Evolutionary conservation across 257 asterid genomes (phyloP).

Genomic region (Solanum paucissectum): DNA sequence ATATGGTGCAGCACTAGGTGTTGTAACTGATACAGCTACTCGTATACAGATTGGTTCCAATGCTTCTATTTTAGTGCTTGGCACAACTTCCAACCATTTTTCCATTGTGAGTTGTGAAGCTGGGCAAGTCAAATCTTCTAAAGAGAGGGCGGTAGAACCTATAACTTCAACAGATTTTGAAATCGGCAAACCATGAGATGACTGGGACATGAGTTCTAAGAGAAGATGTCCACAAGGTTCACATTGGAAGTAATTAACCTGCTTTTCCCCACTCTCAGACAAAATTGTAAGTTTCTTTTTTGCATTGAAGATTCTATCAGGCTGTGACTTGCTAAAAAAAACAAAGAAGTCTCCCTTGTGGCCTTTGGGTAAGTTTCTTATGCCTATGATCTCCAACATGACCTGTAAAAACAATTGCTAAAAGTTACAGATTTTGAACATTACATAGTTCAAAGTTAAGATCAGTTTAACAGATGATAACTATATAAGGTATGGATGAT

Average conservation of each 20-base stretch:
- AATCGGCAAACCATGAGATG: conserved; percentile 24
- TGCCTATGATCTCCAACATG: conserved; percentile 81
- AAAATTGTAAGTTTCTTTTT: conserved; percentile 67
- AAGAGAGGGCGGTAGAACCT: conserved; percentile 48
- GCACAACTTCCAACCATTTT: conserved; percentile 83
- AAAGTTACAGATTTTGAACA: neutral
- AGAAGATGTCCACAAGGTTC: conserved; percentile 58
- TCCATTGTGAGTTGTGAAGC: conserved; percentile 47
- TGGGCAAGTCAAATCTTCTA: conserved; percentile 43
- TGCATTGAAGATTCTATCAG: conserved; percentile 67
- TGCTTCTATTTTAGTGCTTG: conserved; percentile 30
- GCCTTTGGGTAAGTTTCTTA: conserved; percentile 61
- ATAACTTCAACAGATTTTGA: conserved; percentile 36
- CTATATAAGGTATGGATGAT: neutral
- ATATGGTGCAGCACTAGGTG: conserved; percentile 53
- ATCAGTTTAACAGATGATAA: neutral
- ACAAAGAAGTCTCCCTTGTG: conserved; percentile 51
- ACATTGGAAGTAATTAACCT: conserved; percentile 84
- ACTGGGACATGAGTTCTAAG: conserved; percentile 49
- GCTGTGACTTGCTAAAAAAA: conserved; percentile 64
- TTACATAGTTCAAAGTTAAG: neutral
- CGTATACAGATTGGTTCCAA: conserved; percentile 50
- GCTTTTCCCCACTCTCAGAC: conserved; percentile 69
- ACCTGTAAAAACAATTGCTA: conserved; percentile 35
- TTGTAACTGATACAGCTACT: conserved; percentile 74